Evolutionary conservation across 2,329 filamentous ascomycete species (phyloP).

Genomic region (Eurotiales sp.): DNA sequence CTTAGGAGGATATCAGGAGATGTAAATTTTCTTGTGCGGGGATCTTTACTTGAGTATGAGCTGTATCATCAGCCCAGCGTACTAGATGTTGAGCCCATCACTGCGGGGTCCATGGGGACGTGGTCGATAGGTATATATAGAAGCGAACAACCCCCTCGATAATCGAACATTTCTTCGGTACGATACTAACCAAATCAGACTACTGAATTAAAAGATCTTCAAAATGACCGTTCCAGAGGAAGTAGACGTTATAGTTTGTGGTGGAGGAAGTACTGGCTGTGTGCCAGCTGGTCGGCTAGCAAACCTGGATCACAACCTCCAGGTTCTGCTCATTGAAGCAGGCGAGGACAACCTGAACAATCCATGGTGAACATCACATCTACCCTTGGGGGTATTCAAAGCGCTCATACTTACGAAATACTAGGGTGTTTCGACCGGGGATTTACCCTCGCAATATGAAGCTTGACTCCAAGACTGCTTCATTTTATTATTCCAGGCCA

Average conservation of each 20-base stretch:
- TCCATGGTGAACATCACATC: conserved; percentile 51
- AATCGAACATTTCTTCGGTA: too few species aligned
- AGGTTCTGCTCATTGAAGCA: conserved; percentile 66
- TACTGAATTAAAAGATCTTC: too few species aligned
- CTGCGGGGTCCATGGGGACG: too few species aligned
- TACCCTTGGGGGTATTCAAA: not conserved
- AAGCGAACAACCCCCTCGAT: too few species aligned
- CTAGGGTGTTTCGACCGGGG: conserved; percentile 66
- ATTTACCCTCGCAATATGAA: conserved; percentile 79
- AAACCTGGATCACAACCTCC: conserved; percentile 71
- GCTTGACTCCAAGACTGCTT: conserved; percentile 74
- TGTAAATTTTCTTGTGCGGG: too few species aligned
- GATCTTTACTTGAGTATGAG: too few species aligned
- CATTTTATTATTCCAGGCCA: conserved; percentile 74
- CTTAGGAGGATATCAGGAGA: too few species aligned
- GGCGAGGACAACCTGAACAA: conserved; percentile 74
- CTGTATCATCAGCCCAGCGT: too few species aligned
- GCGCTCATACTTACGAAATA: not conserved
- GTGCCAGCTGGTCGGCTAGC: conserved; percentile 53
- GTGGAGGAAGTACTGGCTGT: conserved; percentile 61
- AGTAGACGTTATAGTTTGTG: conserved; percentile 78
- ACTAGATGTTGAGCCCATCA: too few species aligned
- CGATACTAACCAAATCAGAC: too few species aligned
- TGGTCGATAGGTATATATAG: too few species aligned
- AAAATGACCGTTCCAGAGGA: conserved; percentile 66